These are phyloP conservation scores for Thalia dealbata DNA, from an alignment of 176 grass and related monocot genomes.

Conservation along the genomic window DNA sequence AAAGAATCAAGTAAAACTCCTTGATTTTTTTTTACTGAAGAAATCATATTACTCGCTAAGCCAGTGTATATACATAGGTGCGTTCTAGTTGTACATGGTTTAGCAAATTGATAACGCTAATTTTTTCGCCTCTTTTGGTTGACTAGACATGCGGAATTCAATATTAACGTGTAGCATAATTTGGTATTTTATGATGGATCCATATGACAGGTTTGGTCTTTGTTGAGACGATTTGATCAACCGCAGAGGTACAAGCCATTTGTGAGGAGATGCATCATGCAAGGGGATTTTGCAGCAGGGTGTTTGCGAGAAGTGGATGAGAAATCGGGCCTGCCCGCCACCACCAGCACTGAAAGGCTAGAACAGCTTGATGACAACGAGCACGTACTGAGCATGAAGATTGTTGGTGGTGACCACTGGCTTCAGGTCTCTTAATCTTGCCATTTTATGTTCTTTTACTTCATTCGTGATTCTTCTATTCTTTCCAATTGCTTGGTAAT, in stretches of 20 bases:
- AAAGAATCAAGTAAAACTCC: too few species aligned
- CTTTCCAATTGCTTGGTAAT: neutral
- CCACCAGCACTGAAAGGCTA: slow-evolving; percentile 74
- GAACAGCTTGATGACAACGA: slow-evolving; percentile 82
- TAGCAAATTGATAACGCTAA: neutral
- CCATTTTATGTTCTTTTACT: neutral
- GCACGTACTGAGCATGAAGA: slow-evolving; percentile 78
- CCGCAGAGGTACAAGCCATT: slow-evolving; percentile 94
- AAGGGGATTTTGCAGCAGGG: slow-evolving; percentile 65
- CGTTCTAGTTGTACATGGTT: too few species aligned
- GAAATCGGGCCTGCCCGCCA: slow-evolving; percentile 88
- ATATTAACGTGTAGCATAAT: neutral
- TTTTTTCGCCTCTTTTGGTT: neutral
- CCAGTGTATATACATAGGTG: too few species aligned
- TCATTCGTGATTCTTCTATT: neutral
- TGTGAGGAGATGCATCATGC: slow-evolving; percentile 81
- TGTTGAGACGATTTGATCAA: slow-evolving; percentile 96
- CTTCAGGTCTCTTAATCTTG: slow-evolving; percentile 43
- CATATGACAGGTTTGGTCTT: slow-evolving; percentile 72
- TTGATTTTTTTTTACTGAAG: too few species aligned
- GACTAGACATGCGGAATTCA: neutral
- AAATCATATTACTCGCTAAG: too few species aligned
- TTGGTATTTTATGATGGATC: neutral
- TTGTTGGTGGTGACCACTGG: slow-evolving; percentile 84
- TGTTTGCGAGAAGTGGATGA: slow-evolving; percentile 89